Evolutionary conservation across 805 yeast genomes (phyloP).

Genomic region (Starmerella cellae): DNA sequence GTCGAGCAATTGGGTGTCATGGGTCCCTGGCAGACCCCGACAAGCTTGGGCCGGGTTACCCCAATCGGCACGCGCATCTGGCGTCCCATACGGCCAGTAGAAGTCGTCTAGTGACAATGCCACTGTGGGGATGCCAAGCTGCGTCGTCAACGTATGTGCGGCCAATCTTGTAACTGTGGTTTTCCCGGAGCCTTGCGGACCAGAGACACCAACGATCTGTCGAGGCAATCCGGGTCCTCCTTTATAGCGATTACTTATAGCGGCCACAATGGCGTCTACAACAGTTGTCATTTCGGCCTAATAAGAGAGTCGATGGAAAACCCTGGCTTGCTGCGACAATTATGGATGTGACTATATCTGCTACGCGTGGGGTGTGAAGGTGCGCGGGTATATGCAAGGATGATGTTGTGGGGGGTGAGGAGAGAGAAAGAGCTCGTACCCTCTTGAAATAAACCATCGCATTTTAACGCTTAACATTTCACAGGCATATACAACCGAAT

Average conservation of each 20-base stretch:
- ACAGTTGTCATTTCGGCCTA: neutral
- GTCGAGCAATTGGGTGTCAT: conserved; percentile 43
- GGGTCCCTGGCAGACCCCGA: conserved; percentile 90
- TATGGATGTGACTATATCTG: too few relatives aligned
- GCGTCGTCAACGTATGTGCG: conserved; percentile 20
- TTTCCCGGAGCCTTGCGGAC: conserved; percentile 31
- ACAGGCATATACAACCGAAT: too few relatives aligned
- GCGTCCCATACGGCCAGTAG: conserved; percentile 57
- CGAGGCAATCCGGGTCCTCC: neutral
- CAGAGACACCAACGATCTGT: conserved; percentile 22
- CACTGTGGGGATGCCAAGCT: conserved; percentile 29
- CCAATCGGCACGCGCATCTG: conserved; percentile 32
- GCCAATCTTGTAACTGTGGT: conserved; percentile 24
- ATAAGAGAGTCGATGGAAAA: too few relatives aligned
- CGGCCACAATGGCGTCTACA: neutral
- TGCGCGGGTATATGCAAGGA: too few relatives aligned
- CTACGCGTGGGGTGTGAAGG: too few relatives aligned
- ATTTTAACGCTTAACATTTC: too few relatives aligned
- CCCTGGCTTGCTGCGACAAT: too few relatives aligned
- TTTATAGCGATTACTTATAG: neutral
- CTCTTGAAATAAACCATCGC: too few relatives aligned
- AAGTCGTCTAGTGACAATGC: conserved; percentile 73
- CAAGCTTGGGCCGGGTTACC: conserved; percentile 53
- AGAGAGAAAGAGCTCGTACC: too few relatives aligned
- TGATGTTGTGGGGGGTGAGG: too few relatives aligned